phyloP scores from a whole-genome alignment of 1,139 yeast genomes.

The Scheffersomyces illinoinensis region DNA sequence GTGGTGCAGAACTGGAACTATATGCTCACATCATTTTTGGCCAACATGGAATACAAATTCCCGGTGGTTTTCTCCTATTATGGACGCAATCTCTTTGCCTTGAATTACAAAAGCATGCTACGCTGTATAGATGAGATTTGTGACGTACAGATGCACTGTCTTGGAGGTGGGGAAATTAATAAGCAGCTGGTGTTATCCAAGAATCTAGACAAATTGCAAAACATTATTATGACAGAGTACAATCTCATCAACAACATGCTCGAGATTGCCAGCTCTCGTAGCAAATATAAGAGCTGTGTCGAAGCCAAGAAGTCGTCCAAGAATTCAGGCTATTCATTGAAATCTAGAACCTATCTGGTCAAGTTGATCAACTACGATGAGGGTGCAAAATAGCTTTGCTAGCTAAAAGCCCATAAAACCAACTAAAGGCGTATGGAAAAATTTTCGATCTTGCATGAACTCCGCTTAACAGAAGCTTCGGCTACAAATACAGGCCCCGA shows the following conservation, averaged over 20 bases:
- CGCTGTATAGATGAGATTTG: slow-evolving; percentile 9
- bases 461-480: background rate
- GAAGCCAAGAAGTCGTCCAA: background rate
- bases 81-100: slow-evolving; percentile 29
- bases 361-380: background rate
- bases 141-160: slow-evolving; percentile 5
- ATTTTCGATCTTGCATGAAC: background rate
- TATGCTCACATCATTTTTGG: slow-evolving; percentile 26
- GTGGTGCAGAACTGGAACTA: slow-evolving; percentile 29
- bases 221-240: slow-evolving; percentile 7
- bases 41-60: slow-evolving; percentile 28
- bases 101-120: slow-evolving; percentile 23
- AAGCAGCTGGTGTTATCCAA: slow-evolving; percentile 3
- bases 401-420: background rate
- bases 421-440: background rate
- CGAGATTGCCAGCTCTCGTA: slow-evolving; percentile 5
- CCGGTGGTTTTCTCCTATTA: slow-evolving; percentile 41
- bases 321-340: background rate
- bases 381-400: background rate
- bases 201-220: slow-evolving; percentile 12
- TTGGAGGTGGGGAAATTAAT: slow-evolving; percentile 1
- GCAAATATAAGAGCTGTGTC: background rate
- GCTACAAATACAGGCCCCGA: background rate
- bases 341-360: background rate
- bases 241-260: slow-evolving; percentile 9